Evolutionary conservation across 768 basidiomycete species (phyloP).

Genomic region (Cyclocybe aegerita): DNA sequence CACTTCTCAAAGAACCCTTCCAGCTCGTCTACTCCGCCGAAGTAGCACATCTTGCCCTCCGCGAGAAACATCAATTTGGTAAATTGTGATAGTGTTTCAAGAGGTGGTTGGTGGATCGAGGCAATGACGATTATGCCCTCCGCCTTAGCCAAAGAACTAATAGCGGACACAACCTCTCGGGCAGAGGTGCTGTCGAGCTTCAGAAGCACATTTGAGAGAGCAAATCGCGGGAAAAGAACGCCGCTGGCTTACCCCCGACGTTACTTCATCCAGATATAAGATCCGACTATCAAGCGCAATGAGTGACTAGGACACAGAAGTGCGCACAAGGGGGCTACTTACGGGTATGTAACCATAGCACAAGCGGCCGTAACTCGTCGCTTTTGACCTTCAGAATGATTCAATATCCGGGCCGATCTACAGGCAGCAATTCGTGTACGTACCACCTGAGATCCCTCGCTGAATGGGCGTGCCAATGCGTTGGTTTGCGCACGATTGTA

Average conservation of each 20-base stretch:
- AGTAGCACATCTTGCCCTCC: conserved; percentile 45
- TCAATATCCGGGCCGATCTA: neutral
- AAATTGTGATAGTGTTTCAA: conserved; percentile 60
- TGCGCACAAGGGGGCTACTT: neutral
- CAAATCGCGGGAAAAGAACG: neutral
- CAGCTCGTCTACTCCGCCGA: conserved; percentile 40
- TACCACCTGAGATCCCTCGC: conserved; percentile 59
- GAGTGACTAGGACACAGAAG: neutral
- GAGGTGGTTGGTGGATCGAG: conserved; percentile 68
- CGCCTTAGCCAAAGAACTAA: conserved; percentile 41
- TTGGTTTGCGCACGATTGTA: conserved; percentile 46
- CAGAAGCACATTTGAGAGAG: neutral
- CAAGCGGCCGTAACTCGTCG: conserved; percentile 61
- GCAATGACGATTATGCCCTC: conserved; percentile 58
- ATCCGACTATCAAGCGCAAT: conserved; percentile 36
- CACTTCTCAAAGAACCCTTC: conserved; percentile 39
- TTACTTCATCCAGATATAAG: conserved; percentile 63
- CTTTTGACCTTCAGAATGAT: conserved; percentile 46
- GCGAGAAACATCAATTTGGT: conserved; percentile 58
- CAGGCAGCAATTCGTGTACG: conserved; percentile 3
- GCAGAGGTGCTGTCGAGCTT: conserved; percentile 50
- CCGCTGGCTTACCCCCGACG: conserved; percentile 39
- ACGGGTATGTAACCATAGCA: conserved; percentile 43
- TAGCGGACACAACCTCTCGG: conserved; percentile 41
- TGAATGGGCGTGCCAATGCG: conserved; percentile 57